These are phyloP conservation scores for Triticum monococcum DNA, from an alignment of 176 grass and related monocot genomes.

Conservation along the genomic window DNA sequence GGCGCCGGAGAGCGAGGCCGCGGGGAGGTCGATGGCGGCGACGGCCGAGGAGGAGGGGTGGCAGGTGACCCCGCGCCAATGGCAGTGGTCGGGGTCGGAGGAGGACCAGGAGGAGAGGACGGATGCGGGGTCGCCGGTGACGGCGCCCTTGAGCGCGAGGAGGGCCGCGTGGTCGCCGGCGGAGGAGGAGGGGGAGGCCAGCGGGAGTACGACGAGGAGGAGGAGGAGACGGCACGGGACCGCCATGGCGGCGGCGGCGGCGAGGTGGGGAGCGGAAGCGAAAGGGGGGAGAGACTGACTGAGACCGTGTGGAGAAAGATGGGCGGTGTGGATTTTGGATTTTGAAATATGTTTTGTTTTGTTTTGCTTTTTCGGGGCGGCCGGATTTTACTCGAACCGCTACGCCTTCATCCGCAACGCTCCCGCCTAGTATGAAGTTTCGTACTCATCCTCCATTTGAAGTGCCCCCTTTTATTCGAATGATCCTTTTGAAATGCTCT, in stretches of 20 bases:
- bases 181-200: neutral
- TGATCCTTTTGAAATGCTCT: no score
- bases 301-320: neutral
- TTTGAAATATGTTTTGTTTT: neutral
- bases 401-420: neutral
- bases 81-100: conserved; percentile 30
- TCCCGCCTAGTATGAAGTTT: no score
- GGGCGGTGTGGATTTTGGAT: neutral
- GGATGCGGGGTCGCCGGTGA: conserved; percentile 40
- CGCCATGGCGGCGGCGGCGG: conserved; percentile 43
- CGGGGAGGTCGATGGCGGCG: conserved; percentile 37
- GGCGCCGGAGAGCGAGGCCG: conserved; percentile 32
- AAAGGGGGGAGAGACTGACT: neutral
- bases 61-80: conserved; percentile 63
- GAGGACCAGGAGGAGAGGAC: conserved; percentile 46
- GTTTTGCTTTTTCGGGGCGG: neutral
- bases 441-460: neutral
- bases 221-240: neutral
- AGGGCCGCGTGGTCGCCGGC: conserved; percentile 35
- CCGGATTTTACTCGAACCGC: neutral
- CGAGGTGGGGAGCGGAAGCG: neutral
- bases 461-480: no score
- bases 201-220: conserved; percentile 12
- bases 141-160: conserved; percentile 45
- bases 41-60: conserved; percentile 26